Conservation (phyloP, 2,329 filamentous ascomycete genomes). For the Aspergillus jensenii region DNA sequence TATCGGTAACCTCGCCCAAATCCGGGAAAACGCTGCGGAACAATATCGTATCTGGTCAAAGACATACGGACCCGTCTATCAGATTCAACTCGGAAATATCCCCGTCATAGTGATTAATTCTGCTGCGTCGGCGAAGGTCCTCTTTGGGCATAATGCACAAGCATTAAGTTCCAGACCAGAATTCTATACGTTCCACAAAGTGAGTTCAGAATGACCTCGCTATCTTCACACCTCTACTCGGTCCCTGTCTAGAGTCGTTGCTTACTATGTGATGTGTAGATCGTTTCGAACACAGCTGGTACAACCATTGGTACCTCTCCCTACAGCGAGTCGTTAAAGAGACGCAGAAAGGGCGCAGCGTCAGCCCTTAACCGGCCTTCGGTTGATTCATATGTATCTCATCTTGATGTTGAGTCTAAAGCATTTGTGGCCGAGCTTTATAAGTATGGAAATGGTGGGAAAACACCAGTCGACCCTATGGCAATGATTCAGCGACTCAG, state of each 20-base stretch:
- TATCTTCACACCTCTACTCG: not conserved
- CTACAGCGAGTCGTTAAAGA: slow-evolving; percentile 64
- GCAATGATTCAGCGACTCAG: slow-evolving; percentile 66
- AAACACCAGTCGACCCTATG: slow-evolving; percentile 61
- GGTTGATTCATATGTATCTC: slow-evolving; percentile 61
- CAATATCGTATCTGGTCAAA: slow-evolving; percentile 58
- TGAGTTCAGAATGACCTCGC: slow-evolving; percentile 22
- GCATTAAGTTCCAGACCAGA: slow-evolving; percentile 57
- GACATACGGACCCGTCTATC: slow-evolving; percentile 53
- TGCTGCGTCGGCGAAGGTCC: slow-evolving; percentile 50
- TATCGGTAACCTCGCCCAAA: slow-evolving; percentile 57
- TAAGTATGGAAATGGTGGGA: slow-evolving; percentile 57
- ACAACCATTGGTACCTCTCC: slow-evolving; percentile 69
- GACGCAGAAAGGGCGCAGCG: slow-evolving; percentile 64
- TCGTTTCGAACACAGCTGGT: slow-evolving; percentile 64
- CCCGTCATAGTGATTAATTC: slow-evolving; percentile 59
- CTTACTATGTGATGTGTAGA: slow-evolving; percentile 35
- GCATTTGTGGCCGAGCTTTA: slow-evolving; percentile 63
- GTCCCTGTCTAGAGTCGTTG: not conserved
- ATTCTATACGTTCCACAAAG: slow-evolving; percentile 62
- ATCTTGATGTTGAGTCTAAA: slow-evolving; percentile 63
- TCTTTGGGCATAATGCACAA: slow-evolving; percentile 56
- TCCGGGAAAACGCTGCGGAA: slow-evolving; percentile 56
- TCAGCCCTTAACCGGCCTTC: slow-evolving; percentile 66
- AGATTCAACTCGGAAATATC: slow-evolving; percentile 59